Conservation (phyloP, 495 filamentous ascomycete species). For the Aspergillus ostianus region DNA sequence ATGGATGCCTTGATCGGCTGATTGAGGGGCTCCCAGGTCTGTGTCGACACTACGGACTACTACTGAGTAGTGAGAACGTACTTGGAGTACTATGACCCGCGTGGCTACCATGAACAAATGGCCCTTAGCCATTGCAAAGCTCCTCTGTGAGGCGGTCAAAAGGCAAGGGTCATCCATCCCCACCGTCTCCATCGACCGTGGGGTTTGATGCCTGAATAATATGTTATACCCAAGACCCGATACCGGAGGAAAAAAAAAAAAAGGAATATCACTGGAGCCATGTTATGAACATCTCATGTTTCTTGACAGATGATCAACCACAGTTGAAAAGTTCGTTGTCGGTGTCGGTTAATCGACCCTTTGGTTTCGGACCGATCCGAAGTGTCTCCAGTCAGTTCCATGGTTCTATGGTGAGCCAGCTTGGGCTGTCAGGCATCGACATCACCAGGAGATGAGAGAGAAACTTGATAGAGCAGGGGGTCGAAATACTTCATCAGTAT, state of each 20-base stretch:
- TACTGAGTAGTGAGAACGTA: too few relatives aligned
- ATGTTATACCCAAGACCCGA: constrained; percentile 4
- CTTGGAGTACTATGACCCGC: neutral
- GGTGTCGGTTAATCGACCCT: neutral
- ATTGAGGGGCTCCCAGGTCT: neutral
- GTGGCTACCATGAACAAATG: neutral
- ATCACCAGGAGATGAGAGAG: neutral
- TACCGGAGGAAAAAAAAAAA: constrained; percentile 2
- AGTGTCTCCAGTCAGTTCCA: constrained; percentile 14
- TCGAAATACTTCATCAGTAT: too few relatives aligned
- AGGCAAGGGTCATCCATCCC: neutral
- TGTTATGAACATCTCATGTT: too few relatives aligned
- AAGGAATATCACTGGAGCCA: neutral
- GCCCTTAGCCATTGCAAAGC: neutral
- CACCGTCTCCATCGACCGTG: neutral
- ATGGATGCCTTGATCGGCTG: neutral
- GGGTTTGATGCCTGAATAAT: neutral
- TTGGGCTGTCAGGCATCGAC: constrained; percentile 21
- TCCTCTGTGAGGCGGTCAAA: neutral
- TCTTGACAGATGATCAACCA: too few relatives aligned
- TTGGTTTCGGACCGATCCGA: constrained; percentile 19
- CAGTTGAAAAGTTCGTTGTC: neutral
- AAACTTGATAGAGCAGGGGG: neutral
- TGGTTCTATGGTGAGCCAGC: constrained; percentile 14
- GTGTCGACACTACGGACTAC: too few relatives aligned